Conservation (phyloP, 2,329 filamentous ascomycete genomes). For the Ceratocystis albifundus region DNA sequence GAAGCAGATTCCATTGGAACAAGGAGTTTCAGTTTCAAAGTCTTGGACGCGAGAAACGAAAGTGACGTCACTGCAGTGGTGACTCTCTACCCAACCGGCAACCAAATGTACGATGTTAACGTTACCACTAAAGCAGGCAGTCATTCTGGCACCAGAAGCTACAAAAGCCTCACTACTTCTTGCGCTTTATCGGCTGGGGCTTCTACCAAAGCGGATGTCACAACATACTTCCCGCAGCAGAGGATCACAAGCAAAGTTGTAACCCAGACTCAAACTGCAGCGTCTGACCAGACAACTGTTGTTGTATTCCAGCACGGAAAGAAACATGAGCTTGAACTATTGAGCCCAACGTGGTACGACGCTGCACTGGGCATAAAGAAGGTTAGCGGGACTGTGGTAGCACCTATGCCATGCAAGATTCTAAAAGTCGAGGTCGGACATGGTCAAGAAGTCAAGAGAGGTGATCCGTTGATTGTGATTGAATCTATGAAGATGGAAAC, state of each 20-base stretch:
- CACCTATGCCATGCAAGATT: conserved; percentile 97
- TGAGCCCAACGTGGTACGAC: conserved; percentile 65
- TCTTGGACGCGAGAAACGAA: conserved; percentile 6
- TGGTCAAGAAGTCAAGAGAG: conserved; percentile 72
- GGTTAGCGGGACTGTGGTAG: conserved; percentile 66
- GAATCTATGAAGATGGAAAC: conserved; percentile 90
- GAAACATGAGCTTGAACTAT: conserved; percentile 47
- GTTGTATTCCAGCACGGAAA: conserved; percentile 64
- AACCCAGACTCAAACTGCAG: conserved; percentile 30
- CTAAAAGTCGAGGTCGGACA: conserved; percentile 77
- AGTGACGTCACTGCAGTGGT: neutral
- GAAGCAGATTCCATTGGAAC: neutral
- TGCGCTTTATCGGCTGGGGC: conserved; percentile 25
- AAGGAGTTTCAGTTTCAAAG: conserved; percentile 13
- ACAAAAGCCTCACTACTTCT: neutral
- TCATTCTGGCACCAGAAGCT: neutral
- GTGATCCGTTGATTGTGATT: conserved; percentile 77
- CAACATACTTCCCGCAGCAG: conserved; percentile 70
- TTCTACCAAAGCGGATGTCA: conserved; percentile 33
- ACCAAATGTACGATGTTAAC: neutral
- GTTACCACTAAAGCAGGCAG: neutral
- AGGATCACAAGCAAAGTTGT: conserved; percentile 72
- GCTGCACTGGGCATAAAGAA: conserved; percentile 79
- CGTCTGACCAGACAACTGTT: conserved; percentile 31
- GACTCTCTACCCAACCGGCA: neutral